These are phyloP conservation scores for Alternaria atra DNA, from an alignment of 2,329 filamentous ascomycete genomes.

Conservation along the genomic window DNA sequence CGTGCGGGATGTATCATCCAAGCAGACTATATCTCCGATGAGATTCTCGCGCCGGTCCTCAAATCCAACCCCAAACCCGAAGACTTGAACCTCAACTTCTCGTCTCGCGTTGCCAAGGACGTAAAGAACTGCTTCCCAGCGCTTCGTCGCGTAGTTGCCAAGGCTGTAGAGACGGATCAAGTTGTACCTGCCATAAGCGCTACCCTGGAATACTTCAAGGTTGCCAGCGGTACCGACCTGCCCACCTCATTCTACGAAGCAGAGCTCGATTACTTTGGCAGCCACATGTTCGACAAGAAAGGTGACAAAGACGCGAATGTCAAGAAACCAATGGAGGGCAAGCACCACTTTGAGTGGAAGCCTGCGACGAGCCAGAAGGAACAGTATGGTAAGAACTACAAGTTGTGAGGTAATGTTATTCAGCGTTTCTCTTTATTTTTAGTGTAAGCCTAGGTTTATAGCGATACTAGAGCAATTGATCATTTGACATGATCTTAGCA, in stretches of 20 bases:
- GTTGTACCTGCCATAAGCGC: constrained; percentile 68
- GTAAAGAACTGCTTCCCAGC: constrained; percentile 61
- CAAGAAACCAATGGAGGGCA: constrained; percentile 61
- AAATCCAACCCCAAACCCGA: constrained; percentile 45
- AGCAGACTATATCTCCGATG: constrained; percentile 67
- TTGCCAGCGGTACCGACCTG: constrained; percentile 65
- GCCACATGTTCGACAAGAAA: constrained; percentile 70
- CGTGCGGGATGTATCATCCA: constrained; percentile 76
- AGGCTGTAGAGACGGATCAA: constrained; percentile 65
- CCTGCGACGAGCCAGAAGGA: constrained; percentile 45
- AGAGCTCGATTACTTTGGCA: constrained; percentile 75
- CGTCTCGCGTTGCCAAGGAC: constrained; percentile 61
- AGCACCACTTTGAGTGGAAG: constrained; percentile 72
- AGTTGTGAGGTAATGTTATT: not conserved
- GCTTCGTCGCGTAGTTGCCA: constrained; percentile 66
- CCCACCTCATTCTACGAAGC: constrained; percentile 76
- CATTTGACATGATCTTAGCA: not conserved
- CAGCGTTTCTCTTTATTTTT: not conserved
- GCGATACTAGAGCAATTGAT: not conserved
- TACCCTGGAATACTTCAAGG: constrained; percentile 74
- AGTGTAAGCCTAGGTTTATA: not conserved
- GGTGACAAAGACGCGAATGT: constrained; percentile 60
- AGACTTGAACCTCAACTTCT: constrained; percentile 57
- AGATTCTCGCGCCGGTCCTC: constrained; percentile 63
- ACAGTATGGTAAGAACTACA: constrained; percentile 29